These are phyloP conservation scores for Pisolithus albus DNA, from an alignment of 768 basidiomycete species.

Conservation along the genomic window DNA sequence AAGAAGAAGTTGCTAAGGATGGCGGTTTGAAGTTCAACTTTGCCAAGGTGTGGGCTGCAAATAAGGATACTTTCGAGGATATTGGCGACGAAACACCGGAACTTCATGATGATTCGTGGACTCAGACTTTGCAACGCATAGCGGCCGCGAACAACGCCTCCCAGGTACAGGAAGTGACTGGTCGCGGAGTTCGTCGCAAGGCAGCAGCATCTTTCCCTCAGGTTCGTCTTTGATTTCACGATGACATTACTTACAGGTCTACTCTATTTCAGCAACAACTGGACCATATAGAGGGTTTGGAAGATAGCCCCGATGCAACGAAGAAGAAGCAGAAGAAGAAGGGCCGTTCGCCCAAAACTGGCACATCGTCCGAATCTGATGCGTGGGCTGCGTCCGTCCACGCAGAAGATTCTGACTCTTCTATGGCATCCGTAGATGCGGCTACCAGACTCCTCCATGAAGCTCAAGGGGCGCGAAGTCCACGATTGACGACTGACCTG, in stretches of 20 bases:
- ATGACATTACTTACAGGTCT: neutral
- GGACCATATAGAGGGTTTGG: conserved; percentile 27
- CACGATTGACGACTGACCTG: neutral
- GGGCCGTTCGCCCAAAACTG: conserved; percentile 23
- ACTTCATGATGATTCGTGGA: conserved; percentile 71
- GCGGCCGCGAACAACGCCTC: conserved; percentile 35
- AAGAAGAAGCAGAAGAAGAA: conserved; percentile 34
- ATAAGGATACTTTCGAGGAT: conserved; percentile 66
- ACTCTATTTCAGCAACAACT: conserved; percentile 21
- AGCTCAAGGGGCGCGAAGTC: conserved; percentile 5
- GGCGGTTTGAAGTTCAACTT: conserved; percentile 69
- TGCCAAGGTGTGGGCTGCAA: conserved; percentile 87
- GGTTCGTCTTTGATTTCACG: conserved; percentile 13
- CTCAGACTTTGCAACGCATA: conserved; percentile 52
- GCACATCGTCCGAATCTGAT: conserved; percentile 35
- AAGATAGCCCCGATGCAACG: conserved; percentile 32
- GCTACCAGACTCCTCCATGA: conserved; percentile 1
- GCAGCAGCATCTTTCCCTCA: conserved; percentile 49
- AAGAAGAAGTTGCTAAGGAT: conserved; percentile 42
- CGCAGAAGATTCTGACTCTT: conserved; percentile 18
- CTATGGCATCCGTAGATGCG: conserved; percentile 19
- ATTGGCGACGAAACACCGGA: conserved; percentile 45
- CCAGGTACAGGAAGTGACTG: conserved; percentile 49
- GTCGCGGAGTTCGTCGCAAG: conserved; percentile 68
- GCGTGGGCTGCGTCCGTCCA: conserved; percentile 25